These are phyloP conservation scores for Chaetomium tenue DNA, from an alignment of 495 filamentous ascomycete genomes.

Conservation along the genomic window DNA sequence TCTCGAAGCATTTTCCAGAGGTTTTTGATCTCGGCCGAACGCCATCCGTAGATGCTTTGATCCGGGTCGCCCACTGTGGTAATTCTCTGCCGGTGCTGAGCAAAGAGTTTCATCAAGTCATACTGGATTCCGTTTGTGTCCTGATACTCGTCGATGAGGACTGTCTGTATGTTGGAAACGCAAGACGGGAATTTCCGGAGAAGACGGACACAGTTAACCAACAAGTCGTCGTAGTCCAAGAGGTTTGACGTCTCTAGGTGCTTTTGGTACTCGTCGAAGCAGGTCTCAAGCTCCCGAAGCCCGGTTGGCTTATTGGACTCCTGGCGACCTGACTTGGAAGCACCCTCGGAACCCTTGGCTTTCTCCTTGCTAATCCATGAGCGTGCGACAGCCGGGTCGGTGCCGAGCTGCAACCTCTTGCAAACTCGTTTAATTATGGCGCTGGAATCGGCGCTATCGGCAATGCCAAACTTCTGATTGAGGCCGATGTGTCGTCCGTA, in stretches of 20 bases:
- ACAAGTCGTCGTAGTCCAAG: conserved; percentile 93
- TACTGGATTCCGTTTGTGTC: conserved; percentile 97
- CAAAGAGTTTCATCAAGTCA: conserved; percentile 89
- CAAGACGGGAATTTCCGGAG: conserved; percentile 76
- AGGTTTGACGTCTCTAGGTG: conserved; percentile 74
- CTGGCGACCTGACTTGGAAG: conserved; percentile 23
- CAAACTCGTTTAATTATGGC: conserved; percentile 78
- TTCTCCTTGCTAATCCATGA: conserved; percentile 84
- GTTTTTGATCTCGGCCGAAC: conserved; percentile 94
- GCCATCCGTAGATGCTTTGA: conserved; percentile 97
- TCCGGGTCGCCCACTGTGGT: conserved; percentile 97
- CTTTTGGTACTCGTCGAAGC: conserved; percentile 77
- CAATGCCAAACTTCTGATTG: conserved; percentile 83
- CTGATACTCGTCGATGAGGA: conserved; percentile 97
- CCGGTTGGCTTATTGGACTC: conserved; percentile 52
- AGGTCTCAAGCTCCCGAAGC: conserved; percentile 54
- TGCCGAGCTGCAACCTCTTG: conserved; percentile 63
- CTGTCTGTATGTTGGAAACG: conserved; percentile 84
- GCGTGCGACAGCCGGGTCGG: conserved; percentile 68
- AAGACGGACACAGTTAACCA: conserved; percentile 80
- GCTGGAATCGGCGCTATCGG: conserved; percentile 77
- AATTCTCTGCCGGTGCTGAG: conserved; percentile 66
- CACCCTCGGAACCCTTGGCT: conserved; percentile 59
- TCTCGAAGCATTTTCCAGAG: conserved; percentile 71
- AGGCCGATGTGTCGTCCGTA: conserved; percentile 88